These are phyloP conservation scores for Drosera spatulata DNA, from an alignment of 179 eudicot genomes.

Conservation along the genomic window DNA sequence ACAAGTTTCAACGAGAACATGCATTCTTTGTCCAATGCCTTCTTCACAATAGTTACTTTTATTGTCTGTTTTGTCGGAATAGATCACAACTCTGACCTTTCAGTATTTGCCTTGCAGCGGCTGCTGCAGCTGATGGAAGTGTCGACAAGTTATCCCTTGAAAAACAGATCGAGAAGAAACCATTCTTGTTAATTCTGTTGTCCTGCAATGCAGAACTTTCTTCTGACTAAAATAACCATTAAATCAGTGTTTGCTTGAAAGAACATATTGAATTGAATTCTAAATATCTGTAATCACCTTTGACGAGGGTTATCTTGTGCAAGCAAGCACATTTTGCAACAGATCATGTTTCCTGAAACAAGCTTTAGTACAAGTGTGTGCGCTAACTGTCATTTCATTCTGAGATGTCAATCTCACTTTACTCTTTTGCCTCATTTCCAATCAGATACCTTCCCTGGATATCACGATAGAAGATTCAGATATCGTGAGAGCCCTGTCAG, in stretches of 20 bases:
- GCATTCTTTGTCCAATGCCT: no score
- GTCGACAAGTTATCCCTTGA: constrained; percentile 27
- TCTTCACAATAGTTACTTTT: no score
- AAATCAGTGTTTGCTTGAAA: background rate
- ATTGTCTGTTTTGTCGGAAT: no score
- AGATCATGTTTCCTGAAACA: no score
- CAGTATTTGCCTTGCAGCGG: background rate
- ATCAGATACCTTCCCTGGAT: constrained; percentile 65
- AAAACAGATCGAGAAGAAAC: constrained; percentile 40
- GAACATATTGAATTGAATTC: background rate
- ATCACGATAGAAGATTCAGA: constrained; percentile 41
- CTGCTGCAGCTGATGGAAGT: constrained; percentile 14
- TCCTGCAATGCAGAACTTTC: background rate
- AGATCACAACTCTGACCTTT: no score
- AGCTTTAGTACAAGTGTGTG: no score
- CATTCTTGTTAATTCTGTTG: background rate
- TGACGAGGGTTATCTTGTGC: no score
- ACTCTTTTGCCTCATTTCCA: background rate
- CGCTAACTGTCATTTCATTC: background rate
- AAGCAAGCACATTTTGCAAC: no score
- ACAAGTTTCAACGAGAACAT: no score
- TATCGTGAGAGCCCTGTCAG: constrained; percentile 28
- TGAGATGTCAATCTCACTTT: background rate
- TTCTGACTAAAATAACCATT: background rate
- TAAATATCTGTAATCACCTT: no score